Base-by-base conservation (phyloP, 306 rosid species). In the Betula pendula region DNA sequence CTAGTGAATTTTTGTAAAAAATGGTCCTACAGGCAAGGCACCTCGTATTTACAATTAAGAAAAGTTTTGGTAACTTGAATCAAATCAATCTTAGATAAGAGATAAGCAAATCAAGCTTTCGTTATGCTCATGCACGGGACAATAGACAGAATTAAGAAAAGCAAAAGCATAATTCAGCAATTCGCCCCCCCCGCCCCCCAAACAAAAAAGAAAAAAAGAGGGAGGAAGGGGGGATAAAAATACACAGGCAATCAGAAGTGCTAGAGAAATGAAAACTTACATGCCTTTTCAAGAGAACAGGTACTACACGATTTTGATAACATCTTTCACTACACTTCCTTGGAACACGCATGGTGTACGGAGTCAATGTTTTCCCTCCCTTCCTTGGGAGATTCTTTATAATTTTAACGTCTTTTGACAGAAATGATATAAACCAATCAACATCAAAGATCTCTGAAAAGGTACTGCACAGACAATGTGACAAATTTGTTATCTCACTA, bases 251-350 rank as follows among this genome's bases (percentile, higher is more conserved):
- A 38, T 56, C 56, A 71, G 44, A 77, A 63, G 69, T 70, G 74
- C 53, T 33, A 45, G 80, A 82, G 90, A 82, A 83, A 79, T 43
- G 70, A 86, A 73, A 81, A 83, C 99, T 92, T 88, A 92, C 99
- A 81, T 79, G 97, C 85, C 90, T 96, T 90, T 91, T 96, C 87
- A 86, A 71, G 68, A 96, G 96, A 77, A 92, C 94, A 51, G 99
- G 98, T 66, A 96, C 72, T 70, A 96, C 89, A 71, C 98, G 97
- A 78, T 2, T 88, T 82, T 79, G 83, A 80, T 96, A 96, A 79
- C 99, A 96, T 84, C 90, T 91, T 88, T 96, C 99, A 79, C 42
- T 96, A 71, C 98, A 96, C 84, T 96, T 96, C 87, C 99, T 88
- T 31, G 97, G 99, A 66, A 96, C 99, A 67, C 96, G 97, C 98